phyloP scores from a whole-genome alignment of 768 basidiomycete genomes.

The Sporobolomyces pararoseus region DNA sequence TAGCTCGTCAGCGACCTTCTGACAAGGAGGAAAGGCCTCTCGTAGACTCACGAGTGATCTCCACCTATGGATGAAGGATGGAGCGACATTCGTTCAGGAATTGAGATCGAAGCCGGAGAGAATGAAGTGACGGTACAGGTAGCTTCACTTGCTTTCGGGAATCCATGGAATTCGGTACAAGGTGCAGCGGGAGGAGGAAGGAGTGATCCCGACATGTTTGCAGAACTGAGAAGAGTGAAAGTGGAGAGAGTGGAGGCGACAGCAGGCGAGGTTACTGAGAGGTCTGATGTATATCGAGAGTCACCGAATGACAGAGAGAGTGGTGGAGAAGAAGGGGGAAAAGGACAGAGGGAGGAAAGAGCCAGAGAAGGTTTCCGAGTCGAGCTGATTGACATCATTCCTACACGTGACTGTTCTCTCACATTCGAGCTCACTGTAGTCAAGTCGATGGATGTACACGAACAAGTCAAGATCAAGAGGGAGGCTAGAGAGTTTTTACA shows the following conservation, averaged over 20 bases:
- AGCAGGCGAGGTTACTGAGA: no score
- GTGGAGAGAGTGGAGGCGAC: not conserved
- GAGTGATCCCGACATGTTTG: not conserved
- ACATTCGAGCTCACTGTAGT: no score
- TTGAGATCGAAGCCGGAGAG: slow-evolving; percentile 1
- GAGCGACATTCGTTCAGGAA: not conserved
- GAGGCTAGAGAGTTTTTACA: not conserved
- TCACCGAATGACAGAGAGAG: no score
- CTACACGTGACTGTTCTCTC: no score
- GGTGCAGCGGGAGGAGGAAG: slow-evolving; percentile 8
- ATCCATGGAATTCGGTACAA: slow-evolving; percentile 8
- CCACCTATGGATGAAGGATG: not conserved
- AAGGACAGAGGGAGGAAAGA: no score
- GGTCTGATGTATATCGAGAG: no score
- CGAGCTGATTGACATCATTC: no score
- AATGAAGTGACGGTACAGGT: slow-evolving; percentile 20
- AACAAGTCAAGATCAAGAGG: no score
- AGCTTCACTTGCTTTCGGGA: not conserved
- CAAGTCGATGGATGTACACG: no score
- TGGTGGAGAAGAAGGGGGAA: no score
- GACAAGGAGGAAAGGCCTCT: no score
- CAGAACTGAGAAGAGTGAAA: not conserved
- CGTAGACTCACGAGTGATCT: not conserved
- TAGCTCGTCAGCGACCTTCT: not conserved
- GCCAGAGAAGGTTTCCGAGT: no score